Evolutionary conservation across 306 rosid species (phyloP).

Genomic region (Cicer arietinum): DNA sequence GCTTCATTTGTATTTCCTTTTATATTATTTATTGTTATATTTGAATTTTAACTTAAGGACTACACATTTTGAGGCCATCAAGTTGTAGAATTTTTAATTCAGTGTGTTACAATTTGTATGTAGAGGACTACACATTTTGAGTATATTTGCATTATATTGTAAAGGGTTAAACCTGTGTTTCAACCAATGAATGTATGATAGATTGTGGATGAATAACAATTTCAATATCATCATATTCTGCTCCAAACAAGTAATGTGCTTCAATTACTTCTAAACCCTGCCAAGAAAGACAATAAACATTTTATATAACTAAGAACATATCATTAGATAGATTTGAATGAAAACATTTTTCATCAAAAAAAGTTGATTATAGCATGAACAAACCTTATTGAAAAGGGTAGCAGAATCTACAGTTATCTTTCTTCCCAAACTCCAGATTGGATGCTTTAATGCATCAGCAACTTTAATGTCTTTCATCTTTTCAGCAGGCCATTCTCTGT

Average conservation of each 20-base stretch:
- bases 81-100: not conserved
- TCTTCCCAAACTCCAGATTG: conserved; percentile 92
- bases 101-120: not conserved
- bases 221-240: conserved; percentile 78
- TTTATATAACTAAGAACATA: conserved; percentile 2
- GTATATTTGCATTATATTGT: not conserved
- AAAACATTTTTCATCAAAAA: conserved; percentile 12
- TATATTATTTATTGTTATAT: not conserved
- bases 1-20: conserved; percentile 22
- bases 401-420: conserved; percentile 93
- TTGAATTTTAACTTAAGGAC: conserved; percentile 14
- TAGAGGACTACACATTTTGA: not conserved
- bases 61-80: not conserved
- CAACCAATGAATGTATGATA: conserved; percentile 88
- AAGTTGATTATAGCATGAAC: not conserved
- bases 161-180: conserved; percentile 72
- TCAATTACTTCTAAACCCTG: conserved; percentile 96
- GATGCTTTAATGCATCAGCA: conserved; percentile 89
- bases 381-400: conserved; percentile 90
- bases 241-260: conserved; percentile 94
- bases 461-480: conserved; percentile 82
- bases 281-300: conserved; percentile 13
- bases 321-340: conserved; percentile 18
- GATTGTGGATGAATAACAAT: conserved; percentile 93
- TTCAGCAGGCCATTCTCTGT: conserved; percentile 86